Evolutionary conservation across 148 eudicot species (phyloP).

Genomic region (Salicornia ramosissima): DNA sequence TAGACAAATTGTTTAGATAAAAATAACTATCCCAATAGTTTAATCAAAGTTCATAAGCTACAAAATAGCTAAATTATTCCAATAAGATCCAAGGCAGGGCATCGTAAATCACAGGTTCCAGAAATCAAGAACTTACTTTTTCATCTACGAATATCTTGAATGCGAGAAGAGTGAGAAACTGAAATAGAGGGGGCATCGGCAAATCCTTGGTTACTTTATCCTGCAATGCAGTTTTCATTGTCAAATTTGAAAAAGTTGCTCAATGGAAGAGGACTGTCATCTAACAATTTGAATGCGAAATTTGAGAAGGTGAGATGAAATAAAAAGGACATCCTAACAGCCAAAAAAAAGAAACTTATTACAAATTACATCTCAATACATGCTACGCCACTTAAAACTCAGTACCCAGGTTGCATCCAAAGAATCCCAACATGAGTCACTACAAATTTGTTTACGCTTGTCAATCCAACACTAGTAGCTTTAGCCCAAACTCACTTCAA

Average conservation of each 20-base stretch:
- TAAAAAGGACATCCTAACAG: background rate
- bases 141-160: constrained; percentile 65
- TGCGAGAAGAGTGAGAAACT: constrained; percentile 73
- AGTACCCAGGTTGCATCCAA: background rate
- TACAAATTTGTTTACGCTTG: background rate
- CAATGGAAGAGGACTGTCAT: background rate
- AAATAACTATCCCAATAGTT: background rate
- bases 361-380: background rate
- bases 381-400: background rate
- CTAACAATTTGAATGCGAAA: background rate
- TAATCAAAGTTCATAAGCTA: constrained; percentile 9
- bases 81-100: background rate
- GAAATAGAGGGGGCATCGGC: constrained; percentile 94
- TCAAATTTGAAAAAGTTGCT: constrained; percentile 16
- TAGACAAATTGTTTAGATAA: background rate
- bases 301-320: constrained; percentile 1
- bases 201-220: constrained; percentile 53
- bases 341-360: background rate
- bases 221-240: constrained; percentile 39
- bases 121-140: constrained; percentile 44
- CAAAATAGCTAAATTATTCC: background rate
- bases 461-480: background rate
- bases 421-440: background rate
- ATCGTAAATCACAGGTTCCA: background rate
- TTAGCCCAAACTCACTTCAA: no score